Base-by-base conservation (phyloP, 345 rosid species). In the Toxicodendron radicans region DNA sequence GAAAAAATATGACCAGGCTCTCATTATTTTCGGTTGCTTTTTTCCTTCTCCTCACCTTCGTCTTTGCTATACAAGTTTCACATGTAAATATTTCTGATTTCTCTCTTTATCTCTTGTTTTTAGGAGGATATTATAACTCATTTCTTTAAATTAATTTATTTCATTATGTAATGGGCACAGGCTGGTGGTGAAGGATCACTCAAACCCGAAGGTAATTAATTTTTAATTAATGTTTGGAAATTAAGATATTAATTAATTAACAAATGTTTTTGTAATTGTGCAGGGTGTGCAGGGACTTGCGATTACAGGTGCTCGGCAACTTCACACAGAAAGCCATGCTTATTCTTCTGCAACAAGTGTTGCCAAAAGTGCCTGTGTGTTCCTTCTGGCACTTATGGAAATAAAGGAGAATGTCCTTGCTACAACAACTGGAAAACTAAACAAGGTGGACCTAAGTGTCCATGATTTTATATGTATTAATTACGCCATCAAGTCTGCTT, bases 311-410 rank as follows among this genome's bases (percentile, higher is more conserved):
- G 97, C 81, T 89, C 92, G 5, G 88, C 85, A 30, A 91, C 97
- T 32, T 81, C 89, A 0, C 81, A 87, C 81, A 79, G 81, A 85
- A 85, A 92, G 77, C 87, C 94, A 52, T 94, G 97, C 88, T 75
- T 92, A 84, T 85, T 87, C 79, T 89, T 87, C 79, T 90, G 98
- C 78, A 85, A 77, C 53, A 87, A 86, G 78, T 92, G 97, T 74
- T 94, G 97, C 76, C 69, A 74, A 16, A 81, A 79, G 70, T 94
- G 97, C 83, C 79, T 88, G 68, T 94, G 98, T 74, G 98, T 92
- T 52, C 97, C 98, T 48, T 89, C 91, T 0, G 97, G 97, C 52
- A 86, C 89, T 74, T 89, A 75, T 0, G 96, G 94, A 46, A 83
- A 90, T 81, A 90, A 89, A 85, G 83, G 83, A 68, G 80, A 73